phyloP scores from a whole-genome alignment of 805 yeast genomes.

The Yarrowia yakushimensis region DNA sequence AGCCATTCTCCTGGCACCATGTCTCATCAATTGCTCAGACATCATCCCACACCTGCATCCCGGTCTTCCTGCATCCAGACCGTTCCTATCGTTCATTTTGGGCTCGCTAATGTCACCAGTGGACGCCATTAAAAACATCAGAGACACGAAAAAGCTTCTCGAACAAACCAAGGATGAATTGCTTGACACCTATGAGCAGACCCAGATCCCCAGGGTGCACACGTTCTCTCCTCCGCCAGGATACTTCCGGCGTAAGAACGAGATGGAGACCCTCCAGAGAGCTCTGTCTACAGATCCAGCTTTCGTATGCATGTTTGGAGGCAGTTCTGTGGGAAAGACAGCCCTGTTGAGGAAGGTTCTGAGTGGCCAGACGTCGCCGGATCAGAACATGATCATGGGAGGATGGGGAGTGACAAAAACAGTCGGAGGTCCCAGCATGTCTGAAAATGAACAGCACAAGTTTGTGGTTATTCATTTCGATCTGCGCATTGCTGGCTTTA shows the following conservation, averaged over 20 bases:
- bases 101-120: constrained; percentile 28
- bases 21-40: neutral
- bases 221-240: constrained; percentile 30
- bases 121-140: constrained; percentile 28
- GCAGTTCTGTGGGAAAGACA: constrained; percentile 29
- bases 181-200: constrained; percentile 29
- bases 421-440: constrained; percentile 23
- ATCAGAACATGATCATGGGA: constrained; percentile 18
- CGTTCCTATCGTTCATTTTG: constrained; percentile 20
- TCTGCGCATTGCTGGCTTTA: constrained; percentile 29
- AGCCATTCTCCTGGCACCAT: neutral
- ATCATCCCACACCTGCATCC: neutral
- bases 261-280: constrained; percentile 18
- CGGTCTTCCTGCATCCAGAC: constrained; percentile 24
- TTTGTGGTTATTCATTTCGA: constrained; percentile 29
- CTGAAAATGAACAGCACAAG: constrained; percentile 6
- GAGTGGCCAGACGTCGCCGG: constrained; percentile 21
- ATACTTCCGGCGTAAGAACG: constrained; percentile 27
- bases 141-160: constrained; percentile 28
- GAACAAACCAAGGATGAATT: constrained; percentile 29
- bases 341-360: constrained; percentile 29
- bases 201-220: constrained; percentile 28
- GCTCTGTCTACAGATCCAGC: constrained; percentile 28
- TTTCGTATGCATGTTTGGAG: constrained; percentile 30
- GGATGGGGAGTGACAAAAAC: neutral